Percentiles rank a stretch among this genome's conserved stretches.
These are phyloP conservation scores for Davidsoniella australis DNA, from an alignment of 2,329 filamentous ascomycete species.

Conservation along the genomic window DNA sequence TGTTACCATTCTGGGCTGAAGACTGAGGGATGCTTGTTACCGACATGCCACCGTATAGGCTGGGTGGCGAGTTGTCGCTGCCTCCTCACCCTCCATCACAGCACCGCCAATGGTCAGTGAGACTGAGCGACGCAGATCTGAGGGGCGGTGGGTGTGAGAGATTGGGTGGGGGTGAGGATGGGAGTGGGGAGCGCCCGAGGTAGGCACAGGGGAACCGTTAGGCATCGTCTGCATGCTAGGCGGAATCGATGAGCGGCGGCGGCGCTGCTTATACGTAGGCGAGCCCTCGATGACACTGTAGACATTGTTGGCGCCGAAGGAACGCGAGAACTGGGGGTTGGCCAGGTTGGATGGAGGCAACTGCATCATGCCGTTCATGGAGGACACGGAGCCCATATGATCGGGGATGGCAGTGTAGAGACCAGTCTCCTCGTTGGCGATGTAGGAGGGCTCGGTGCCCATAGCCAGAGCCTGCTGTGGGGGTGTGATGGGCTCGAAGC, in stretches of 20 bases:
- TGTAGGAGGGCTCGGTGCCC: conserved; percentile 81
- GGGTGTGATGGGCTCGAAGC: conserved; percentile 91
- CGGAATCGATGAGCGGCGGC: conserved; percentile 83
- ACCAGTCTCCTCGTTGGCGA: conserved; percentile 93
- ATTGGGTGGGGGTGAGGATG: conserved; percentile 26
- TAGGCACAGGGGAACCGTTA: conserved; percentile 41
- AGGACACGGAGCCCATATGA: conserved; percentile 52
- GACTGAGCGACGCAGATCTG: conserved; percentile 79
- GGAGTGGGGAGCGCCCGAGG: conserved; percentile 22
- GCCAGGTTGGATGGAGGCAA: conserved; percentile 72
- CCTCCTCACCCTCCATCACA: conserved; percentile 63
- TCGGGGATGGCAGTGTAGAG: conserved; percentile 92
- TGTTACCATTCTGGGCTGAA: conserved; percentile 27
- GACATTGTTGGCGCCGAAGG: conserved; percentile 58
- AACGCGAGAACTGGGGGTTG: conserved; percentile 61
- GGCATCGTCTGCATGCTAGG: conserved; percentile 55
- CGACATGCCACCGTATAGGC: conserved; percentile 54
- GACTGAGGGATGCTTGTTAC: conserved; percentile 24
- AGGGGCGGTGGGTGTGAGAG: conserved; percentile 50
- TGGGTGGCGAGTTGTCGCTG: conserved; percentile 62
- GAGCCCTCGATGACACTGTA: conserved; percentile 96
- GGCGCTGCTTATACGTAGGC: conserved; percentile 94
- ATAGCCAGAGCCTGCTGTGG: conserved; percentile 77
- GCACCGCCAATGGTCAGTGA: conserved; percentile 66
- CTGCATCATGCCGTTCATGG: conserved; percentile 78